Evolutionary conservation across 176 grass and related monocot genomes (phyloP).

Genomic region (Bothriochloa decipiens): DNA sequence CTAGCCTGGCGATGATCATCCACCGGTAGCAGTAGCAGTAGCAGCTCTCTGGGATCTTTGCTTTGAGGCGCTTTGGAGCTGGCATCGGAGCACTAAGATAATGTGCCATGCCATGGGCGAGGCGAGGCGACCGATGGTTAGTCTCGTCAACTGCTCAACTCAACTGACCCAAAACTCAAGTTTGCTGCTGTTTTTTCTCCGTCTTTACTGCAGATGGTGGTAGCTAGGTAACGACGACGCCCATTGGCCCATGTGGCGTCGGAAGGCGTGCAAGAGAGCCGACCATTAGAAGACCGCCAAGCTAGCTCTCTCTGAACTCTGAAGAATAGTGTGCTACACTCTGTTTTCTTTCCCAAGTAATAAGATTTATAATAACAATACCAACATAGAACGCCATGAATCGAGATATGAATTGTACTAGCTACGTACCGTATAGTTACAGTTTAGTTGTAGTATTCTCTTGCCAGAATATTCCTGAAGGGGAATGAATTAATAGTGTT

Average conservation of each 20-base stretch:
- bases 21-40: neutral
- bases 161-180: neutral
- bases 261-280: too few relatives aligned
- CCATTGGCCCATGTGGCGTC: neutral
- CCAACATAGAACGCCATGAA: too few relatives aligned
- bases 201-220: neutral
- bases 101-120: neutral
- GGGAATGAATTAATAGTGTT: too few relatives aligned
- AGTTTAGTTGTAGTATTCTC: too few relatives aligned
- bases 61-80: constrained; percentile 39
- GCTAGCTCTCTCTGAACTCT: too few relatives aligned
- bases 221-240: neutral
- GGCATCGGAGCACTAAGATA: neutral
- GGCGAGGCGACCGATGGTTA: constrained; percentile 5
- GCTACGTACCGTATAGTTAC: too few relatives aligned
- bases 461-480: too few relatives aligned
- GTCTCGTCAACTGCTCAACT: constrained; percentile 12
- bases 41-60: constrained; percentile 36
- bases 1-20: neutral
- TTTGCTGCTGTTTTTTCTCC: neutral
- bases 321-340: too few relatives aligned
- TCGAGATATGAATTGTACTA: too few relatives aligned
- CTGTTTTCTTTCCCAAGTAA: too few relatives aligned
- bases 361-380: too few relatives aligned
- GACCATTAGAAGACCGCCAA: too few relatives aligned